A percentile compares a stretch with the other conserved stretches of the same genome.
Conservation (phyloP, 2,329 filamentous ascomycete species). For the Sporothrix brunneoviolacea region DNA sequence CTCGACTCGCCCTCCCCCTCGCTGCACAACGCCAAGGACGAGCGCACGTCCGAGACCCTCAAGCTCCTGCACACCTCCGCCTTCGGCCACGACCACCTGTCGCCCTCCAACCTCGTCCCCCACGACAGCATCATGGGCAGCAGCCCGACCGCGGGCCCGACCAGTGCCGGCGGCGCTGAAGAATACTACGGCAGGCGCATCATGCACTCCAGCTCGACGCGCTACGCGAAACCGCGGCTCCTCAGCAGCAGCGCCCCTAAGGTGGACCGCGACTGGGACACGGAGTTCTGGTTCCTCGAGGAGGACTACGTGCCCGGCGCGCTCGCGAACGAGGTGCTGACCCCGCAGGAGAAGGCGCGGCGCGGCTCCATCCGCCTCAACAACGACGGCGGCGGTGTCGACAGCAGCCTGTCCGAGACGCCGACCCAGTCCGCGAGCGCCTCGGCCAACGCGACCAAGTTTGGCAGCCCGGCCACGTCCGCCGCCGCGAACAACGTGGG, state of each 20-base stretch:
- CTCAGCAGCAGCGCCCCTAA: slow-evolving; percentile 58
- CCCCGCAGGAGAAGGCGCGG: slow-evolving; percentile 60
- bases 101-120: slow-evolving; percentile 18
- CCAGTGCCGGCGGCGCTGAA: slow-evolving; percentile 26
- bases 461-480: slow-evolving; percentile 47
- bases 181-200: slow-evolving; percentile 64
- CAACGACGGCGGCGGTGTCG: slow-evolving; percentile 27
- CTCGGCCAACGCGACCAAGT: slow-evolving; percentile 39
- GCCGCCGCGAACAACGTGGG: slow-evolving; percentile 27
- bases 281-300: slow-evolving; percentile 67
- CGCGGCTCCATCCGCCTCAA: slow-evolving; percentile 50
- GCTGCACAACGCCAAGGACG: slow-evolving; percentile 54
- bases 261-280: slow-evolving; percentile 58
- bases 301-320: slow-evolving; percentile 80
- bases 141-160: slow-evolving; percentile 46
- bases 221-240: slow-evolving; percentile 60
- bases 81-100: slow-evolving; percentile 61
- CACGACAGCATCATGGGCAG: slow-evolving; percentile 23
- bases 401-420: slow-evolving; percentile 17
- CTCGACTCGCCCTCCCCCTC: slow-evolving; percentile 79
- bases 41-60: slow-evolving; percentile 55
- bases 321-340: slow-evolving; percentile 56
- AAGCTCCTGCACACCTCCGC: slow-evolving; percentile 61
- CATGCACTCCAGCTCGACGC: slow-evolving; percentile 55
- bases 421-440: slow-evolving; percentile 9